Conservation (phyloP, 2,329 filamentous ascomycete genomes). For the Phoma sp. region DNA sequence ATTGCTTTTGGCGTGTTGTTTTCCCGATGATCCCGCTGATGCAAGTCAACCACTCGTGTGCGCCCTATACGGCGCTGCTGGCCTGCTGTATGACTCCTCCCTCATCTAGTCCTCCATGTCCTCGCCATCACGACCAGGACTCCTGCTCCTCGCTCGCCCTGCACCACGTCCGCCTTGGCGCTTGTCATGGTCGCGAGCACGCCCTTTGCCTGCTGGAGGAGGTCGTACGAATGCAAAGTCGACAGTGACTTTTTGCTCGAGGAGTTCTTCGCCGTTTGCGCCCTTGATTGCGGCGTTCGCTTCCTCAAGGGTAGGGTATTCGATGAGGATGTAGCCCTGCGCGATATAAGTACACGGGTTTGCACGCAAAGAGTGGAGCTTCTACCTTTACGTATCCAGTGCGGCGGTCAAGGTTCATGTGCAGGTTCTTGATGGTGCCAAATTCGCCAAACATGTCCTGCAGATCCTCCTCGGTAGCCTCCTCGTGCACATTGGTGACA, state of each 20-base stretch:
- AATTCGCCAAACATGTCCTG: constrained; percentile 84
- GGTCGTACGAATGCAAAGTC: constrained; percentile 88
- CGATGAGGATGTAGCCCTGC: constrained; percentile 84
- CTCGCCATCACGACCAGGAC: constrained; percentile 50
- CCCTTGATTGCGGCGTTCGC: constrained; percentile 83
- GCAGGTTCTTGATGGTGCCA: constrained; percentile 86
- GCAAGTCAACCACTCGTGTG: too few species aligned
- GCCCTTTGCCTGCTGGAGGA: constrained; percentile 64
- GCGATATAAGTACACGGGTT: constrained; percentile 8
- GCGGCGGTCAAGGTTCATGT: constrained; percentile 81
- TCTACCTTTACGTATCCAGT: constrained; percentile 86
- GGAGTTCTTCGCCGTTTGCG: constrained; percentile 77
- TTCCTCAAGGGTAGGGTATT: constrained; percentile 80
- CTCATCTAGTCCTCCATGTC: constrained; percentile 39
- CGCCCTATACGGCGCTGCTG: neutral
- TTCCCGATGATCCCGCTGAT: too few species aligned
- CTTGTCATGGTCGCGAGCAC: constrained; percentile 42
- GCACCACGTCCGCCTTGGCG: constrained; percentile 42
- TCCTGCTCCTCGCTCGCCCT: constrained; percentile 52
- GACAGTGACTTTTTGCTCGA: constrained; percentile 81
- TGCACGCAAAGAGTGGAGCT: neutral
- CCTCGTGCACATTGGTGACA: constrained; percentile 86
- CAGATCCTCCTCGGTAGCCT: constrained; percentile 82
- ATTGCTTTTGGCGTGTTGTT: neutral
- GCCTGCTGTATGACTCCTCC: neutral